Conservation (phyloP, 352 stramenopile genomes). For the Pythium apleroticum region DNA sequence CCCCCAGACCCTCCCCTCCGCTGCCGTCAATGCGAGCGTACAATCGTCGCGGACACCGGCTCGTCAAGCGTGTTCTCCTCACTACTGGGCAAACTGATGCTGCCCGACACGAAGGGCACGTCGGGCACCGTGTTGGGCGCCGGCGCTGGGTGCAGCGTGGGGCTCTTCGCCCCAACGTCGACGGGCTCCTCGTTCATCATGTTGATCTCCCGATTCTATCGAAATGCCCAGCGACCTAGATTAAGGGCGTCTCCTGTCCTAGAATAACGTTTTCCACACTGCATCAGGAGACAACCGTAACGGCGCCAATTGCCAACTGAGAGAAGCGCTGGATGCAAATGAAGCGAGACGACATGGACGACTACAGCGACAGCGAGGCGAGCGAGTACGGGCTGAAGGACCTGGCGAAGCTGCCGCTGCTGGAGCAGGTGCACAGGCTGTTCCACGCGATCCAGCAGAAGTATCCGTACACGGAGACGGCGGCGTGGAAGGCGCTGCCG, state of each 20-base stretch:
- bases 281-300: too few relatives aligned
- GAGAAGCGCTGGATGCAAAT: conserved; percentile 18
- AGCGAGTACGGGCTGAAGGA: conserved; percentile 75
- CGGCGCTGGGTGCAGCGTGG: conserved; percentile 12
- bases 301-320: neutral
- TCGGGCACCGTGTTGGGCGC: conserved; percentile 14
- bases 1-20: too few relatives aligned
- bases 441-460: conserved; percentile 82
- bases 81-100: conserved; percentile 73
- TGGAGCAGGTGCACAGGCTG: conserved; percentile 83
- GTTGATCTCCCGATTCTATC: neutral
- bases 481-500: conserved; percentile 70
- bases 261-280: too few relatives aligned
- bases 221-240: neutral
- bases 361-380: conserved; percentile 30
- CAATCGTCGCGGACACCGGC: conserved; percentile 85
- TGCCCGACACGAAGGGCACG: conserved; percentile 63
- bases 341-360: conserved; percentile 1
- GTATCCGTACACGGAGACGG: conserved; percentile 85
- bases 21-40: conserved; percentile 37
- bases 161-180: conserved; percentile 19
- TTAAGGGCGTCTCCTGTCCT: neutral
- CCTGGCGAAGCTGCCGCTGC: conserved; percentile 61
- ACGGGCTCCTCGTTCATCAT: conserved; percentile 29
- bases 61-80: conserved; percentile 87